Conservation (phyloP, 1,284 basidiomycete species). For the Trichosporon faecale region DNA sequence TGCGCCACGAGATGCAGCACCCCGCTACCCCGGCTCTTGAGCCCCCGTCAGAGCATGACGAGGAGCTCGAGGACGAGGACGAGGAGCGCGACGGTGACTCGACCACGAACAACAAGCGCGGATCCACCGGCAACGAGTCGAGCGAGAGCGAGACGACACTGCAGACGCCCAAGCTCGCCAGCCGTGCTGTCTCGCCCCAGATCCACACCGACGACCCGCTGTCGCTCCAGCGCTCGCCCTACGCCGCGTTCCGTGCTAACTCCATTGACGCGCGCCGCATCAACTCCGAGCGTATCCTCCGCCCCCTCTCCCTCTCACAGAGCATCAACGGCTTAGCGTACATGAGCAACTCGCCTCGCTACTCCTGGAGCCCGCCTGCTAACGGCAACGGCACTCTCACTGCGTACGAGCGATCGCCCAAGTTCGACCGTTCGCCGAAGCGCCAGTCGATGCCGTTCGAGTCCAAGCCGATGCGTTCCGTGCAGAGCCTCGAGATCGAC, state of each 20-base stretch:
- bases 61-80: constrained; percentile 25
- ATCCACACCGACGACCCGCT: constrained; percentile 62
- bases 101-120: constrained; percentile 19
- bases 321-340: constrained; percentile 86
- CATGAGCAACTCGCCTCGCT: constrained; percentile 42
- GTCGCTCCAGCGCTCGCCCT: constrained; percentile 84
- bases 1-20: constrained; percentile 17
- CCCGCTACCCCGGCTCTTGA: constrained; percentile 17
- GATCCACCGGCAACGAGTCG: constrained; percentile 25
- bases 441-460: constrained; percentile 34
- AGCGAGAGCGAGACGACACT: constrained; percentile 27
- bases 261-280: constrained; percentile 18
- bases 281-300: constrained; percentile 20
- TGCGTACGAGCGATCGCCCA: constrained; percentile 26
- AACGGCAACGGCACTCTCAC: constrained; percentile 22
- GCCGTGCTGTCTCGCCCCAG: constrained; percentile 24
- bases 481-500: constrained; percentile 80
- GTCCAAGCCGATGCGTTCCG: constrained; percentile 58
- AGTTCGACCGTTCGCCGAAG: constrained; percentile 34
- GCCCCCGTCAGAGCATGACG: constrained; percentile 21
- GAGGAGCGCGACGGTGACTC: constrained; percentile 6
- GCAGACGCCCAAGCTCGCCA: constrained; percentile 23
- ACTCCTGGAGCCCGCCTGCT: constrained; percentile 35
- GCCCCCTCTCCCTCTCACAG: constrained; percentile 80
- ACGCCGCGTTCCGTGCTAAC: constrained; percentile 50